Evolutionary conservation across 2,329 filamentous ascomycete species (phyloP).

Genomic region (Talaromyces verruculosus): DNA sequence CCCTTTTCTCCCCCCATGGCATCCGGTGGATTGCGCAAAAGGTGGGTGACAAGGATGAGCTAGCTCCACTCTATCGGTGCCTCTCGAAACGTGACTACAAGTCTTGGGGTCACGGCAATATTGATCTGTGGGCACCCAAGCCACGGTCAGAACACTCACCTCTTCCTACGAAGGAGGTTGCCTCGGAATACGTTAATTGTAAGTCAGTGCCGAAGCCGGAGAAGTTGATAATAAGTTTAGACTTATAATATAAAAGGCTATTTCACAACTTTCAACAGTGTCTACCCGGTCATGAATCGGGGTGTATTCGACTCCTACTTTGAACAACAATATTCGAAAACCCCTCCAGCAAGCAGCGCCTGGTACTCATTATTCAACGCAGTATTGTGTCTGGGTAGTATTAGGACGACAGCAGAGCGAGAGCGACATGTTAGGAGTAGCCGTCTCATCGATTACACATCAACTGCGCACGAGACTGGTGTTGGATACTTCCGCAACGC

Average conservation of each 20-base stretch:
- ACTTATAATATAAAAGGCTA: background rate
- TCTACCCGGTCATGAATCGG: slow-evolving; percentile 6
- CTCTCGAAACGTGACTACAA: background rate
- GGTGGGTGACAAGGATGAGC: slow-evolving; percentile 2
- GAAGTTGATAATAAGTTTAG: too few relatives aligned
- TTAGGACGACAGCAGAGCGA: slow-evolving; percentile 13
- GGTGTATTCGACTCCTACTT: slow-evolving; percentile 5
- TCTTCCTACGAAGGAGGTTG: slow-evolving; percentile 1
- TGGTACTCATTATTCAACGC: slow-evolving; percentile 16
- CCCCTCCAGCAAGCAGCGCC: background rate
- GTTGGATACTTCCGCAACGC: slow-evolving; percentile 16
- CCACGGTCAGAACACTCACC: slow-evolving; percentile 8
- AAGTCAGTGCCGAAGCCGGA: background rate
- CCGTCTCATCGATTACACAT: slow-evolving; percentile 16
- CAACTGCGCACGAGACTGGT: background rate
- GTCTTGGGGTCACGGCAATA: background rate
- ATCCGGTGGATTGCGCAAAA: slow-evolving; percentile 12
- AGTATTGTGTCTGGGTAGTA: slow-evolving; percentile 11
- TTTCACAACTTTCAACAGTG: slow-evolving; percentile 13
- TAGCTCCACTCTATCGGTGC: background rate
- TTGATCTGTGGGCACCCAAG: slow-evolving; percentile 9
- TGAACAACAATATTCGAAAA: slow-evolving; percentile 8
- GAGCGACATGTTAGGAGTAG: slow-evolving; percentile 13
- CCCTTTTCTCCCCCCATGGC: slow-evolving; percentile 14
- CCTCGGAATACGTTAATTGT: slow-evolving; percentile 12